phyloP scores from a whole-genome alignment of 257 asterid genomes.

The Striga asiatica region DNA sequence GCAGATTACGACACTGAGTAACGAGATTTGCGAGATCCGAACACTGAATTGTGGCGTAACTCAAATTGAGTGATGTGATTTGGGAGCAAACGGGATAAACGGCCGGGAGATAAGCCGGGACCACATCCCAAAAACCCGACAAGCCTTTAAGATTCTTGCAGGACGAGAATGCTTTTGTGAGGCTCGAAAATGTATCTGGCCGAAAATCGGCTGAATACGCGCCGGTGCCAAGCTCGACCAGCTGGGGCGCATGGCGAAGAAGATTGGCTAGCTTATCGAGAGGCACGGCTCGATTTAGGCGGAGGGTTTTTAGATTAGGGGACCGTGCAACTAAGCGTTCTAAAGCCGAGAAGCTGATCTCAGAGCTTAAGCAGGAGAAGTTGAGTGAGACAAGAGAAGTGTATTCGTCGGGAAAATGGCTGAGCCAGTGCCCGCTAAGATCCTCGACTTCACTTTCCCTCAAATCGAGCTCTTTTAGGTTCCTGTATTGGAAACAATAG shows the following conservation, averaged over 20 bases:
- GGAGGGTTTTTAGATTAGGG: constrained; percentile 47
- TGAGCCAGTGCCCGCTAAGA: constrained; percentile 58
- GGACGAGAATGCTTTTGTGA: constrained; percentile 52
- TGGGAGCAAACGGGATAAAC: constrained; percentile 50
- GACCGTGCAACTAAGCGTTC: constrained; percentile 62
- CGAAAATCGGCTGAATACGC: constrained; percentile 50
- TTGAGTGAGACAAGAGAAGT: constrained; percentile 58
- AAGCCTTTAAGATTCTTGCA: constrained; percentile 69
- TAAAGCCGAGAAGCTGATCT: constrained; percentile 46
- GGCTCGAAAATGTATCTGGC: constrained; percentile 36
- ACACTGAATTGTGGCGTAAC: constrained; percentile 61
- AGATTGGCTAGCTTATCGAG: constrained; percentile 57
- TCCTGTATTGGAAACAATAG: constrained; percentile 28
- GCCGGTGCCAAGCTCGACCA: constrained; percentile 62
- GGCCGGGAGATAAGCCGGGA: constrained; percentile 83
- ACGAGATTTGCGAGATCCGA: constrained; percentile 64
- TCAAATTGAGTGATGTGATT: constrained; percentile 71
- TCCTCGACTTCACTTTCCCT: constrained; percentile 67
- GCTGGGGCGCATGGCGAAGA: constrained; percentile 46
- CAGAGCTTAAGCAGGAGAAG: constrained; percentile 51
- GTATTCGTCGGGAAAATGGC: constrained; percentile 51
- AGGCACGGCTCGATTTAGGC: constrained; percentile 60
- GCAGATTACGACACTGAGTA: constrained; percentile 62
- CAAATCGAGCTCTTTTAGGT: constrained; percentile 53
- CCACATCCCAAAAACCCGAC: constrained; percentile 91